These are phyloP conservation scores for Salvia hispanica DNA, from an alignment of 257 asterid genomes.

Conservation along the genomic window DNA sequence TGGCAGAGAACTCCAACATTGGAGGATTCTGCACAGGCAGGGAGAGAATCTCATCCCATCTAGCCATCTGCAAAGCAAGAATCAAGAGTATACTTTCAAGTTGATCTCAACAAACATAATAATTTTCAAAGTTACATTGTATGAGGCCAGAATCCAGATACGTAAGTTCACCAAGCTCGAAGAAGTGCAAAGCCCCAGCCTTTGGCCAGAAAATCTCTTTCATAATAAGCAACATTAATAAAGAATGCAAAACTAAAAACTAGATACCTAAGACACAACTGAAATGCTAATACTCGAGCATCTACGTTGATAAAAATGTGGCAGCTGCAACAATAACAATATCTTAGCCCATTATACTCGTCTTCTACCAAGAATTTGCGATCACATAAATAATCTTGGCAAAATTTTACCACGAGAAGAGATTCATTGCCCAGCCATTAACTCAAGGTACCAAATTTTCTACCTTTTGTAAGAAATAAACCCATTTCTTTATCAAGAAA, in stretches of 20 bases:
- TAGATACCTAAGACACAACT: conserved; percentile 3
- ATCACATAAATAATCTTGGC: conserved; percentile 1
- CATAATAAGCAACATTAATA: not conserved
- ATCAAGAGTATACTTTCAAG: conserved; percentile 5
- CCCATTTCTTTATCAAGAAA: not conserved
- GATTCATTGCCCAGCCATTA: not conserved
- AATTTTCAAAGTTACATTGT: not conserved
- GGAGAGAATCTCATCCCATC: conserved; percentile 94
- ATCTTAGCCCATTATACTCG: not conserved
- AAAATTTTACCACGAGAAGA: conserved; percentile 1
- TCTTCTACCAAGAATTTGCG: not conserved
- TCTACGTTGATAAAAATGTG: not conserved
- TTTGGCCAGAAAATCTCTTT: conserved; percentile 18
- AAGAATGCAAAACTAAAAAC: not conserved
- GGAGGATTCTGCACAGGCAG: conserved; percentile 97
- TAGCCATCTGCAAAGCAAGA: conserved; percentile 77
- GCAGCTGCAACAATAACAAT: not conserved
- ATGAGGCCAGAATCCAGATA: not conserved
- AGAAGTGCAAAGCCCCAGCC: not conserved
- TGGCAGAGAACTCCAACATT: conserved; percentile 71
- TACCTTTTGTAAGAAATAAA: not conserved
- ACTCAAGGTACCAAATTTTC: not conserved
- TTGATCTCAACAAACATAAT: conserved; percentile 4
- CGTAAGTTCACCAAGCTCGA: not conserved
- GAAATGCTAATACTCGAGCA: conserved; percentile 8